phyloP scores from a whole-genome alignment of 225 moss, liverwort and hornwort species.

The Asterella californica region DNA sequence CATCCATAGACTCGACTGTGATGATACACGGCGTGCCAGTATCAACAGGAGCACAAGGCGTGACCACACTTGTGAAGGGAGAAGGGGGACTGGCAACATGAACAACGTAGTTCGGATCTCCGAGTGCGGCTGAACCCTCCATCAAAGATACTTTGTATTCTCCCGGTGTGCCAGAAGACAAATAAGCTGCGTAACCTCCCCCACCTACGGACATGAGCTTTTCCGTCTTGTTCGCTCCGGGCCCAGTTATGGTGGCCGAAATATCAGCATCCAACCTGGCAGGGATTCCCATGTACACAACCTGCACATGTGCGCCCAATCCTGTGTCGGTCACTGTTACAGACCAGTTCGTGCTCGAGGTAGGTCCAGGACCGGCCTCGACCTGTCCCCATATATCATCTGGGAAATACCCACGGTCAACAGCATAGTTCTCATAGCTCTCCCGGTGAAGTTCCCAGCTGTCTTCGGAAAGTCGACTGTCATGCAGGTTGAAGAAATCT shows the following conservation, averaged over 20 bases:
- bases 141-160: neutral
- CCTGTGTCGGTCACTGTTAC: conserved; percentile 20
- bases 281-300: conserved; percentile 14
- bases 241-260: conserved; percentile 1
- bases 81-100: conserved; percentile 19
- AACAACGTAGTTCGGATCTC: conserved; percentile 7
- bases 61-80: conserved; percentile 19
- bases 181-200: conserved; percentile 19
- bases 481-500: conserved; percentile 3
- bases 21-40: conserved; percentile 7
- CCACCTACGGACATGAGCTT: neutral
- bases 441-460: neutral
- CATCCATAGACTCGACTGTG: conserved; percentile 7
- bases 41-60: conserved; percentile 8
- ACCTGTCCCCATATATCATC: neutral
- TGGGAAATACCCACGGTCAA: neutral
- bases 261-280: conserved; percentile 8
- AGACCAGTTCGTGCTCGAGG: conserved; percentile 17
- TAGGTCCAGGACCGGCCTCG: neutral
- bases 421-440: neutral
- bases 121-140: neutral
- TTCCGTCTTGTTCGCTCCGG: conserved; percentile 13
- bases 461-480: neutral
- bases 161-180: conserved; percentile 15
- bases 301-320: conserved; percentile 23